Evolutionary conservation across 1,284 basidiomycete genomes (phyloP).

Genomic region (Trametes versicolor): DNA sequence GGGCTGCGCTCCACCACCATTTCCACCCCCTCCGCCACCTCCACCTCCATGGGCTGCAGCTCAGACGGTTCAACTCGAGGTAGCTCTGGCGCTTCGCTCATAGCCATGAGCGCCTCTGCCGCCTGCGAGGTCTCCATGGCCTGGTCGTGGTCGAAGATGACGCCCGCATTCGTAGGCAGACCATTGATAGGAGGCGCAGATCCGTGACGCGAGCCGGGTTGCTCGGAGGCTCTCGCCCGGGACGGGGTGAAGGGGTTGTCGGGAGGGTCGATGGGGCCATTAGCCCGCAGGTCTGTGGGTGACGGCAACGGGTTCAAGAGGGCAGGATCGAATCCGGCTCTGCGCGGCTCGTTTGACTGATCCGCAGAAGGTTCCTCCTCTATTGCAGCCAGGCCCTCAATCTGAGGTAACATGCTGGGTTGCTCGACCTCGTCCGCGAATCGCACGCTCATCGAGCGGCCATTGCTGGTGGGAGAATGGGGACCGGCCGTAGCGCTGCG

Average conservation of each 20-base stretch:
- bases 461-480: constrained; percentile 21
- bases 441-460: constrained; percentile 33
- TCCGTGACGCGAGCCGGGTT: background rate
- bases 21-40: too few species aligned
- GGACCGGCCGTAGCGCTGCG: constrained; percentile 49
- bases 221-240: background rate
- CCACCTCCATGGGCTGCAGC: constrained; percentile 53
- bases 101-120: constrained; percentile 4
- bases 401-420: constrained; percentile 36
- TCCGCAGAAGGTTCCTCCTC: background rate
- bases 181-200: constrained; percentile 6
- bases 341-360: constrained; percentile 33
- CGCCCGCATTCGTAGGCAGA: constrained; percentile 20
- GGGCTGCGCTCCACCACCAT: constrained; percentile 67
- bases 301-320: constrained; percentile 63
- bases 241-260: constrained; percentile 31
- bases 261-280: constrained; percentile 28
- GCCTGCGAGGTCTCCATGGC: constrained; percentile 26
- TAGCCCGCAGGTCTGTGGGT: constrained; percentile 10
- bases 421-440: constrained; percentile 34
- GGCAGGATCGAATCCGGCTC: constrained; percentile 61
- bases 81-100: constrained; percentile 14
- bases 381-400: constrained; percentile 42
- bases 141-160: constrained; percentile 26
- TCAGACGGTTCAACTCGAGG: constrained; percentile 10